Evolutionary conservation across 805 yeast species (phyloP).

Genomic region (Hanseniaspora singularis): DNA sequence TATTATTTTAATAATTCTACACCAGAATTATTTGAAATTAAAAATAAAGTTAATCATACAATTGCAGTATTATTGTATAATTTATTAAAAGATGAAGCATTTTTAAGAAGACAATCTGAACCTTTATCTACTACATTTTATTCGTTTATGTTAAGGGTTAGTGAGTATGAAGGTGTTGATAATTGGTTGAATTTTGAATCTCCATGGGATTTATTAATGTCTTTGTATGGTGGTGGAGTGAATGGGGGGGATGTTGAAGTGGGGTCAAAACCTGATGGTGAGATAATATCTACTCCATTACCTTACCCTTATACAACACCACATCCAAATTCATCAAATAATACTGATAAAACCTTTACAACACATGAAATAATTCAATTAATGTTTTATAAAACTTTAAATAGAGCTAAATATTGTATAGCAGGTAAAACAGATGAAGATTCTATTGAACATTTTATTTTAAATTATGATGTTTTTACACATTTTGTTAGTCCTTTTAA

Average conservation of each 20-base stretch:
- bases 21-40: constrained; percentile 58
- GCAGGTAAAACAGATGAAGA: constrained; percentile 81
- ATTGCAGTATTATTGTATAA: constrained; percentile 73
- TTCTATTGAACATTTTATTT: constrained; percentile 63
- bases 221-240: no score
- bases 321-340: no score
- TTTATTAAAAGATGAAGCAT: constrained; percentile 64
- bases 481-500: constrained; percentile 89
- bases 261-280: no score
- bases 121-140: constrained; percentile 77
- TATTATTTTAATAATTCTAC: constrained; percentile 58
- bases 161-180: constrained; percentile 41
- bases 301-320: no score
- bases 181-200: constrained; percentile 11
- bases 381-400: constrained; percentile 65
- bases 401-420: constrained; percentile 74
- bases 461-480: constrained; percentile 75
- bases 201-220: constrained; percentile 57
- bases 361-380: no score
- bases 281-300: no score
- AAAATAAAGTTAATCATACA: constrained; percentile 68
- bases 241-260: no score
- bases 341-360: no score
- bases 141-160: constrained; percentile 59
- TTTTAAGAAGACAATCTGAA: constrained; percentile 75